These are phyloP conservation scores for Przewalskia tangutica DNA, from an alignment of 257 asterid species.

Conservation along the genomic window DNA sequence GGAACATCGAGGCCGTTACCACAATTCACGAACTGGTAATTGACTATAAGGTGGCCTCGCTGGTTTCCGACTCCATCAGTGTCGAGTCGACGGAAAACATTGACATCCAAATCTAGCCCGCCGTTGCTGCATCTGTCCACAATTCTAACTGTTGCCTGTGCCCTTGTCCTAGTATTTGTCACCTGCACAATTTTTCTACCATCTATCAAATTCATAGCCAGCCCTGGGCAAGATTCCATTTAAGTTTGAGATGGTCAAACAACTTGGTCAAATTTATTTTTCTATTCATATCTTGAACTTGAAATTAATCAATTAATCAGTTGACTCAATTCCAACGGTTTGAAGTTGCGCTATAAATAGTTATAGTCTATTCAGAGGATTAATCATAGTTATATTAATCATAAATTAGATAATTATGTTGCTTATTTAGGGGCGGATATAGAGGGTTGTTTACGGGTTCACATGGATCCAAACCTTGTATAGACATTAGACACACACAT, in stretches of 20 bases:
- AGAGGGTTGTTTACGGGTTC: too few species aligned
- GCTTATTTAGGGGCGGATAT: too few species aligned
- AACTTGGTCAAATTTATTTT: not conserved
- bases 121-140: conserved; percentile 24
- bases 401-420: too few species aligned
- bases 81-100: conserved; percentile 7
- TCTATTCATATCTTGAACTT: not conserved
- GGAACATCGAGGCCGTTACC: conserved; percentile 1
- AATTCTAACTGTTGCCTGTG: conserved; percentile 14
- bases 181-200: conserved; percentile 6
- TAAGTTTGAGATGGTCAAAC: not conserved
- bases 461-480: too few species aligned
- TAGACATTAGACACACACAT: too few species aligned
- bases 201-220: not conserved
- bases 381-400: too few species aligned
- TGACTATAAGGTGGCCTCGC: conserved; percentile 15
- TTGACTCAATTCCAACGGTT: too few species aligned
- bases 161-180: conserved; percentile 15
- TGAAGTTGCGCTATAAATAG: too few species aligned
- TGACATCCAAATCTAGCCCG: conserved; percentile 22
- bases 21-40: conserved; percentile 20
- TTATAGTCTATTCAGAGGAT: too few species aligned
- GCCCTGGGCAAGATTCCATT: not conserved
- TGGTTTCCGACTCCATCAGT: conserved; percentile 12
- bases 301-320: not conserved